Percentiles rank a stretch among this genome's conserved stretches.
Conservation (phyloP, 805 yeast genomes). For the Cyberlindnera maritima region DNA sequence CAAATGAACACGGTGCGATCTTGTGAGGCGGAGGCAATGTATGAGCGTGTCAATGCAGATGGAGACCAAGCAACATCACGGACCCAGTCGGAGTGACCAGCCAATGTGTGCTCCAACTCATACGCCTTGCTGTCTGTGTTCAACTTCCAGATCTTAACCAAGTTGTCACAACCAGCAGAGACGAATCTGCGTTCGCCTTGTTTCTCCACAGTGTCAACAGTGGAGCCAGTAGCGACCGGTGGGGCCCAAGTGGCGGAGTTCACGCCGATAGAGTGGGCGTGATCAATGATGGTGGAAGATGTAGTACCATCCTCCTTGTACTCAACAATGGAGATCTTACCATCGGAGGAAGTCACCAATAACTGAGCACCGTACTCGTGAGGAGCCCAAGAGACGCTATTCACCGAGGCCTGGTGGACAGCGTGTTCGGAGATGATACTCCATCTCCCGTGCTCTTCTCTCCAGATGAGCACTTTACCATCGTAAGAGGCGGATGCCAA, state of each 20-base stretch:
- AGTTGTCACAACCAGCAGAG: constrained; percentile 93
- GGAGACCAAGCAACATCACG: constrained; percentile 99
- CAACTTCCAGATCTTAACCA: constrained; percentile 86
- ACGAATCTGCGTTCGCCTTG: constrained; percentile 70
- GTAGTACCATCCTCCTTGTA: constrained; percentile 86
- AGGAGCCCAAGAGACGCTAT: constrained; percentile 95
- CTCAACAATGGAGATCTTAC: constrained; percentile 85
- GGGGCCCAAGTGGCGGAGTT: constrained; percentile 97
- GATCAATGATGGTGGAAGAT: constrained; percentile 46
- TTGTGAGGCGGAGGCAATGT: constrained; percentile 95
- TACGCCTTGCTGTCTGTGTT: constrained; percentile 56
- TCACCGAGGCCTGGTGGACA: constrained; percentile 91
- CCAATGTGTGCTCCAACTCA: constrained; percentile 69
- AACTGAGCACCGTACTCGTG: constrained; percentile 93
- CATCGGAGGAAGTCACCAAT: constrained; percentile 90
- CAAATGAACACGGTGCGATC: constrained; percentile 93
- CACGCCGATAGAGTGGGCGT: constrained; percentile 91
- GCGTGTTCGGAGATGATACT: constrained; percentile 80
- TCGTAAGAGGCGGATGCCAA: constrained; percentile 94
- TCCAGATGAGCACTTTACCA: constrained; percentile 93
- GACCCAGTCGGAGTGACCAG: constrained; percentile 97
- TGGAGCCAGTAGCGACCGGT: constrained; percentile 35
- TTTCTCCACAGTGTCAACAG: constrained; percentile 30
- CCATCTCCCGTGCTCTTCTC: constrained; percentile 84
- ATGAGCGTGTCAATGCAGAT: constrained; percentile 77